Percentiles rank a stretch among this genome's conserved stretches.
These are phyloP conservation scores for Byssochlamys sp. DNA, from an alignment of 2,329 filamentous ascomycete species.

Conservation along the genomic window DNA sequence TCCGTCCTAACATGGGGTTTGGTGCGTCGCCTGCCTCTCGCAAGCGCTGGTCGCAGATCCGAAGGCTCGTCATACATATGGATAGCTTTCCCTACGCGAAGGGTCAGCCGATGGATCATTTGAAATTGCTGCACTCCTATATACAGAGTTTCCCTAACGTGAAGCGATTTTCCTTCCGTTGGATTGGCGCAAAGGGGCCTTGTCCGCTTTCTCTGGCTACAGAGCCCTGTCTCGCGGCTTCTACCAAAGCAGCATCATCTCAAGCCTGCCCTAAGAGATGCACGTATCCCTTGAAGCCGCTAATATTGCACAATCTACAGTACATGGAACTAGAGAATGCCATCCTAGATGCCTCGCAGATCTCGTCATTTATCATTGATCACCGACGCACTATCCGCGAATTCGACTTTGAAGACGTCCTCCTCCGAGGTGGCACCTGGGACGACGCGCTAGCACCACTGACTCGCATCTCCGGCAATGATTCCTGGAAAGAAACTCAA, in stretches of 20 bases:
- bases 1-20: conserved; percentile 64
- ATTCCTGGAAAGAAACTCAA: conserved; percentile 31
- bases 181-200: conserved; percentile 63
- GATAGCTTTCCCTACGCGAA: conserved; percentile 55
- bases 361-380: conserved; percentile 56
- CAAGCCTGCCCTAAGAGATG: conserved; percentile 19
- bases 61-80: conserved; percentile 61
- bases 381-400: conserved; percentile 63
- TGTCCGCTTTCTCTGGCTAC: conserved; percentile 61
- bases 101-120: conserved; percentile 55
- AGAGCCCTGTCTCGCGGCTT: conserved; percentile 57
- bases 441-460: conserved; percentile 71
- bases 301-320: conserved; percentile 58
- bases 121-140: conserved; percentile 73
- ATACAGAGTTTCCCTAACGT: conserved; percentile 59
- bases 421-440: conserved; percentile 64
- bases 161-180: conserved; percentile 65
- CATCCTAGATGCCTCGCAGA: conserved; percentile 60
- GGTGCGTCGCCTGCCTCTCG: conserved; percentile 63
- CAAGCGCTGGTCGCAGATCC: conserved; percentile 68
- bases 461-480: conserved; percentile 30
- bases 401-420: conserved; percentile 70
- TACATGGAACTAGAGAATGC: conserved; percentile 64
- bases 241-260: conserved; percentile 31
- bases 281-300: conserved; percentile 42